Base-by-base conservation (phyloP, 495 filamentous ascomycete genomes). In the Aspergillus conjunctus region DNA sequence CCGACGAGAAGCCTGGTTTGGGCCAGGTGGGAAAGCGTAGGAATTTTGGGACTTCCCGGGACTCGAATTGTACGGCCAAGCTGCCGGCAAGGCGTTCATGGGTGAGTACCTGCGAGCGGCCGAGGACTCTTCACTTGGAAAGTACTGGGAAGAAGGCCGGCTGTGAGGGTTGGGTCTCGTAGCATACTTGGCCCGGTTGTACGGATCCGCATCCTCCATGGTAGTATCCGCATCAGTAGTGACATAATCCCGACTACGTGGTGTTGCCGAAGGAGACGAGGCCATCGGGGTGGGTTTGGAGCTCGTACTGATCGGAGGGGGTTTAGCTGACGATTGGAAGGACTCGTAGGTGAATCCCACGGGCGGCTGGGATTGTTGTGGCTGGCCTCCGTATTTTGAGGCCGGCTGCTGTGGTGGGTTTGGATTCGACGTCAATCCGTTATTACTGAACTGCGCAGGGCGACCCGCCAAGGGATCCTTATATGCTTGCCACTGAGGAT, bases 71-170 rank as follows among this genome's bases (percentile, higher is more conserved):
- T 83, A 85, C 54, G 86, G 79, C 58, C 83, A 76, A 15, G 85
- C 77, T 34, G 88, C 84, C 48, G 86, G 84, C 33, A 93, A 76
- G 7, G 86, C 85, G 67, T 95, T 93, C 92, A 96, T 96, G 52
- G 93, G 94, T 12, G 93, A 96, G 73, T 98, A 97, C 68, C 93
- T 85, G 68, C 93, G 90, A 50, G 92, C 91, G 46, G 92, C 90
- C 37, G 89, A 81, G 22, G 90, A 91, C 58, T 90, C 89, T 62
- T 93, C 91, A 57, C 86, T 85, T 20, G 84, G 74, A 18, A 91
- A 79, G 59, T 84, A 87, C 66, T 87, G 85, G 52, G 83, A 82
- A 17, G 85, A 88, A 7, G 83, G 74, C 33, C 85, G 77, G 69
- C 84, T 85, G 51, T 87, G 80, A 66, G 88, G 86, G 58, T 83